These are phyloP conservation scores for Pseudopithomyces chartarum DNA, from an alignment of 2,329 filamentous ascomycete species.

Conservation along the genomic window DNA sequence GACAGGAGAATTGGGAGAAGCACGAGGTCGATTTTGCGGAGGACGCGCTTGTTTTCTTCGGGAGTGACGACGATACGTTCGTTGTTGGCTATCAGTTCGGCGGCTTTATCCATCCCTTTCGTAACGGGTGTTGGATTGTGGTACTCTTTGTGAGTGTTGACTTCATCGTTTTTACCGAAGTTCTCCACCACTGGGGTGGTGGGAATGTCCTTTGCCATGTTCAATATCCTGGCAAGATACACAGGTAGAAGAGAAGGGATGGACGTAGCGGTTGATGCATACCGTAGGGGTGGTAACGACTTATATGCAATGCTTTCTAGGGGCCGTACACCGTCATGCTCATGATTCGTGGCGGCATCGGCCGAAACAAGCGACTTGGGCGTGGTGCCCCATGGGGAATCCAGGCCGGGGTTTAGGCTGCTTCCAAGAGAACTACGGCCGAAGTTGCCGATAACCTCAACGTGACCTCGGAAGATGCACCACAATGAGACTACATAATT, in stretches of 20 bases:
- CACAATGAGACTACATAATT: constrained; percentile 1
- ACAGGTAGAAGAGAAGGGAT: not conserved
- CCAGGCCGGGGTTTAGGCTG: constrained; percentile 8
- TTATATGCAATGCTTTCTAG: constrained; percentile 2
- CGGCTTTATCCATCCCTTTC: constrained; percentile 52
- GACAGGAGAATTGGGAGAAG: constrained; percentile 62
- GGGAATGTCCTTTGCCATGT: constrained; percentile 21
- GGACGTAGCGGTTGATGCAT: not conserved
- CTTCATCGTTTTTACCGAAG: constrained; percentile 27
- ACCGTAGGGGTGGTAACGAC: constrained; percentile 2
- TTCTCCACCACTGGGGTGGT: constrained; percentile 9
- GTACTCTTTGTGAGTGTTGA: constrained; percentile 35
- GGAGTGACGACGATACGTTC: constrained; percentile 55
- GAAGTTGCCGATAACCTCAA: constrained; percentile 22
- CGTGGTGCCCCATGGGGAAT: constrained; percentile 32
- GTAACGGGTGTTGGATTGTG: constrained; percentile 22
- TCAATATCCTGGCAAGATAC: constrained; percentile 8
- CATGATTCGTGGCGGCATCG: constrained; percentile 3
- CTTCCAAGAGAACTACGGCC: constrained; percentile 12
- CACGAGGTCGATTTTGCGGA: constrained; percentile 57
- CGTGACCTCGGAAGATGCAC: constrained; percentile 1
- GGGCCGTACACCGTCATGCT: not conserved
- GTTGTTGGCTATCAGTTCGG: constrained; percentile 54
- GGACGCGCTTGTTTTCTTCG: constrained; percentile 58
- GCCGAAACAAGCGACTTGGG: constrained; percentile 5